A percentile compares a stretch with the other conserved stretches of the same genome.
phyloP scores from a whole-genome alignment of 2,329 filamentous ascomycete genomes.

The Penicillium polonicum region DNA sequence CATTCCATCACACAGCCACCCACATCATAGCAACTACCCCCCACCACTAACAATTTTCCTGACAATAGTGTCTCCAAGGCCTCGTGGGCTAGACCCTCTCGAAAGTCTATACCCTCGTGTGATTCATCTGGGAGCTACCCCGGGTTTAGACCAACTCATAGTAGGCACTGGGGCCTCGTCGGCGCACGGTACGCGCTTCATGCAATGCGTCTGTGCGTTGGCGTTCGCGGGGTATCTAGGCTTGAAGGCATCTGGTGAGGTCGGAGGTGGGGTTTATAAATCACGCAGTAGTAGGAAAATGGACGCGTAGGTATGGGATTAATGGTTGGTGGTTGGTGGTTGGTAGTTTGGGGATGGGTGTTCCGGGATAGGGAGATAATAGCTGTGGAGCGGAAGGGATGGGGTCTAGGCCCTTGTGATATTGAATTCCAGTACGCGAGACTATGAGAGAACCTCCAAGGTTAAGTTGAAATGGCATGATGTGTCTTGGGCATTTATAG shows the following conservation, averaged over 20 bases:
- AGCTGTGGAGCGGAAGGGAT: neutral
- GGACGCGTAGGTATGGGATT: neutral
- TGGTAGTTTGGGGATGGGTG: neutral
- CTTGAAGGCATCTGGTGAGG: neutral
- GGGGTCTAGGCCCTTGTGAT: neutral
- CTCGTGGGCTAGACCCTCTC: neutral
- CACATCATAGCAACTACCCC: neutral
- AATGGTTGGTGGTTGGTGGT: neutral
- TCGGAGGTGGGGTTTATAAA: neutral
- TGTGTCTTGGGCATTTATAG: neutral
- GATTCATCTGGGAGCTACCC: neutral
- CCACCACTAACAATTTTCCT: neutral
- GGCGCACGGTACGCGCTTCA: neutral
- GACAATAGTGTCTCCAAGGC: neutral
- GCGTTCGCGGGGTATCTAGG: slow-evolving; percentile 2
- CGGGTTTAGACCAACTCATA: neutral
- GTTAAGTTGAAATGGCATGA: neutral
- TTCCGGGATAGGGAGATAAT: neutral
- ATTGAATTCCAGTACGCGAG: neutral
- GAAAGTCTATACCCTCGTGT: neutral
- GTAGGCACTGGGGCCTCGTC: neutral
- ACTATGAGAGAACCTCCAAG: neutral
- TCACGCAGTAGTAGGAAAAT: neutral
- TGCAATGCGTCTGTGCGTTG: neutral
- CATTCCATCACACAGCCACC: neutral